A percentile compares a stretch with the other conserved stretches of the same genome.
Evolutionary conservation across 1,284 basidiomycete genomes (phyloP).

Genomic region (Hortiboletus rubellus): DNA sequence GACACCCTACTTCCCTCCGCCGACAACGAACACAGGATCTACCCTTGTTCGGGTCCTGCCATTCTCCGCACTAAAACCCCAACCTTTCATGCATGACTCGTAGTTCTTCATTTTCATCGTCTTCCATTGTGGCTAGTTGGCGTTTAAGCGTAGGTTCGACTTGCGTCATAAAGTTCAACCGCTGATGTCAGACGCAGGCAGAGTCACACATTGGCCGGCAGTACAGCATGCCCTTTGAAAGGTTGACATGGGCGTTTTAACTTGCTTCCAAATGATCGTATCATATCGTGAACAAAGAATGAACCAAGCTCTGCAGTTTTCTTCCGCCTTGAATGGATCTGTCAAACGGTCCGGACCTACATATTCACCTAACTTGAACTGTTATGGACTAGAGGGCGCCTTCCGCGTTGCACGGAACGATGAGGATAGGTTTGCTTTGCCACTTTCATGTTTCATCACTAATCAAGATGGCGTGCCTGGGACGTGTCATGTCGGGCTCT

Average conservation of each 20-base stretch:
- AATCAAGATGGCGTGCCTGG: slow-evolving; percentile 6
- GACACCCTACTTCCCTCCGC: slow-evolving; percentile 17
- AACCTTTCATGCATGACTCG: slow-evolving; percentile 3
- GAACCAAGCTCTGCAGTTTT: slow-evolving; percentile 4
- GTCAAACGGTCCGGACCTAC: neutral
- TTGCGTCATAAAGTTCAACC: neutral
- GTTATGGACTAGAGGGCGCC: neutral
- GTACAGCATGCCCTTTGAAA: slow-evolving; percentile 23
- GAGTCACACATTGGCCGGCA: neutral
- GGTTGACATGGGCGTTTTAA: slow-evolving; percentile 6
- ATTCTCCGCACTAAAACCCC: slow-evolving; percentile 8
- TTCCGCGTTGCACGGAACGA: slow-evolving; percentile 10
- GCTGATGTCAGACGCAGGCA: no score
- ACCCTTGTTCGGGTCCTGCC: slow-evolving; percentile 5
- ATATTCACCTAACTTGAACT: neutral
- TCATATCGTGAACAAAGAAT: neutral
- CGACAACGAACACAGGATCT: slow-evolving; percentile 14
- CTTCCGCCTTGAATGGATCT: neutral
- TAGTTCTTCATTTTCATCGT: neutral
- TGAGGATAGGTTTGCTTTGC: slow-evolving; percentile 6
- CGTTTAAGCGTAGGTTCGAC: neutral
- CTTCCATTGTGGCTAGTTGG: slow-evolving; percentile 5
- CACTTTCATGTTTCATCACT: neutral
- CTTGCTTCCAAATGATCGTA: slow-evolving; percentile 5
- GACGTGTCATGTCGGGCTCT: neutral